These are phyloP conservation scores for Thelonectria olida DNA, from an alignment of 2,329 filamentous ascomycete species.

Conservation along the genomic window DNA sequence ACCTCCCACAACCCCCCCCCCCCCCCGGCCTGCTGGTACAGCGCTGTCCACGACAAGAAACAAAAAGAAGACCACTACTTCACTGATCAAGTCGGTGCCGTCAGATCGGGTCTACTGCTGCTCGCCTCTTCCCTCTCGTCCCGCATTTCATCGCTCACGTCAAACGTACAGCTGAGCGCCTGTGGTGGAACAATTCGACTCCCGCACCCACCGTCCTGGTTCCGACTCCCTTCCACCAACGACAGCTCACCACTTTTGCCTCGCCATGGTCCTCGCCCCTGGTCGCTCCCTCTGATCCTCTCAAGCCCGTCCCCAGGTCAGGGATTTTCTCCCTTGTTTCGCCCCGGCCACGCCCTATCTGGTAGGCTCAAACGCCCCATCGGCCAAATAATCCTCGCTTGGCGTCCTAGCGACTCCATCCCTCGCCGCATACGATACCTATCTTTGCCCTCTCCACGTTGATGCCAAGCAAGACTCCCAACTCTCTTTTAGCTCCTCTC, in stretches of 20 bases:
- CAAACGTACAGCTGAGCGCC: constrained; percentile 20
- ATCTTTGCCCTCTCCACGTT: constrained; percentile 24
- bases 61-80: background rate
- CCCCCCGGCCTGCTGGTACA: constrained; percentile 8
- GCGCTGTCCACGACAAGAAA: background rate
- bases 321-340: constrained; percentile 41
- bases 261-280: constrained; percentile 25
- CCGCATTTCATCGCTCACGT: constrained; percentile 26
- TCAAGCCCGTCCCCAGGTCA: constrained; percentile 29
- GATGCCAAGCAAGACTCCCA: constrained; percentile 11
- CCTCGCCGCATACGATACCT: constrained; percentile 31
- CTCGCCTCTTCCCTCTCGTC: constrained; percentile 18
- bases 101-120: constrained; percentile 1
- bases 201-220: constrained; percentile 28
- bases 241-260: constrained; percentile 25
- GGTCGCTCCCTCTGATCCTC: constrained; percentile 33
- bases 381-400: constrained; percentile 42
- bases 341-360: constrained; percentile 37
- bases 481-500: constrained; percentile 9
- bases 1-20: constrained; percentile 16
- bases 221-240: constrained; percentile 41
- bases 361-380: constrained; percentile 39
- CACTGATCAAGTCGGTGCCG: background rate
- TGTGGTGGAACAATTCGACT: constrained; percentile 44
- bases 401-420: constrained; percentile 32